Evolutionary conservation across 768 basidiomycete genomes (phyloP), one percentile per base, ranked within the genome.

Genomic region (Erythrobasidium yunnanense): DNA sequence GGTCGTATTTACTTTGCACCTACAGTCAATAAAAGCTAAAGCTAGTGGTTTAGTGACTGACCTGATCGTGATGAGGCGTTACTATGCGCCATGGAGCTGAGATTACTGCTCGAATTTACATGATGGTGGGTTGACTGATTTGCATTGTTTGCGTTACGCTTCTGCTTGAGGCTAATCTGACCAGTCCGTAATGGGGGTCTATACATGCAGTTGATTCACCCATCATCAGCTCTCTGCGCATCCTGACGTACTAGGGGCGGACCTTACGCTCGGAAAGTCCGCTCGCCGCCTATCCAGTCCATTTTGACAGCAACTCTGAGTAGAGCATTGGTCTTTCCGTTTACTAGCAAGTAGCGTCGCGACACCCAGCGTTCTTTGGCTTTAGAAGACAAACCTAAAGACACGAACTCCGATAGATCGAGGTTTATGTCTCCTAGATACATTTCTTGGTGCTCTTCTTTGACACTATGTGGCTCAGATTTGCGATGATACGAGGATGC

Each of bases 241-340:
- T 42, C n/a, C 38, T 11, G n/a, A 42, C n/a, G n/a, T 11, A n/a
- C 11, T 42, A 42, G 23, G 42, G 4, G 7, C 1, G 2, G 11
- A n/a, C 66, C 71, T 45, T 23, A 71, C 70, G 69, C 68, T 20
- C 65, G 34, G 47, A 68, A 73, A 25, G 57, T 30, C 6, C 49
- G 42, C 42, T 70, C 71, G 0, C 71, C 71, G 6, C 69, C 68
- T 4, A 73, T 29, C 62, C 66, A 68, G 25, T 73, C 62, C 68
- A 73, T 68, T 65, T 67, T 71, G 62, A 73, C 70, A n/a, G 68
- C 67, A 15, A 73, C 54, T 18, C 70, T 34, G 1, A 73, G 46
- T 15, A 70, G 66, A 18, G 72, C 69, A 27, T 73, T 73, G 30
- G 70, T 71, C 63, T 69, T 71, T 62, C 72, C 70, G 18, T 66